Conservation (phyloP, 768 basidiomycete genomes). For the Leccinum boreale region DNA sequence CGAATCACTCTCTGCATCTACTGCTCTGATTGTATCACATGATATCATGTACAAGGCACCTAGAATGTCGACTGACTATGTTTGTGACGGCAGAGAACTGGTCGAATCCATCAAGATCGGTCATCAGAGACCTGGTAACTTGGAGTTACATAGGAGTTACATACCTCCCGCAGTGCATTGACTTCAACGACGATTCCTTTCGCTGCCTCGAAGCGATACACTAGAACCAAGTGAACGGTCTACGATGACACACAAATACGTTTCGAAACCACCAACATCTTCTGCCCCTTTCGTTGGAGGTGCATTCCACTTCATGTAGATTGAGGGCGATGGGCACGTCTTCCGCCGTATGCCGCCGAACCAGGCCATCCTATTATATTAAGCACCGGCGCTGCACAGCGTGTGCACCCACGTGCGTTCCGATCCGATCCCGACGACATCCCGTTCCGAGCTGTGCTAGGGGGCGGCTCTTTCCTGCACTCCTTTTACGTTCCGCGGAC, state of each 20-base stretch:
- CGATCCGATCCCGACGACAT: no score
- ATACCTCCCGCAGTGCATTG: neutral
- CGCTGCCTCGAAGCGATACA: slow-evolving; percentile 2
- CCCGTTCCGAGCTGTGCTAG: no score
- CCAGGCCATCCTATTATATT: no score
- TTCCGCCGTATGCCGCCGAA: neutral
- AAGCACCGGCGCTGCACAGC: no score
- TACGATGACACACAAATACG: neutral
- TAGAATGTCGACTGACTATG: neutral
- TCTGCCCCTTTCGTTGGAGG: neutral
- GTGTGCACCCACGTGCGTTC: no score
- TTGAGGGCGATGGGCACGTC: neutral
- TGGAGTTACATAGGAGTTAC: no score
- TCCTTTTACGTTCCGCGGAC: no score
- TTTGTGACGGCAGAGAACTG: slow-evolving; percentile 8
- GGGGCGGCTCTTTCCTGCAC: no score
- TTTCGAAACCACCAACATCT: slow-evolving; percentile 5
- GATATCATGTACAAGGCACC: no score
- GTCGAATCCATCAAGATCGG: neutral
- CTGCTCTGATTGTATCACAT: neutral
- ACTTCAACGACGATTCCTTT: slow-evolving; percentile 5
- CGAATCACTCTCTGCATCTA: neutral
- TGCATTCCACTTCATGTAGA: neutral
- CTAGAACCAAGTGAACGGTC: neutral
- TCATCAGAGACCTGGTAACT: neutral